phyloP scores from a whole-genome alignment of 2,329 filamentous ascomycete species.

The Aspergillus novoparasiticus region DNA sequence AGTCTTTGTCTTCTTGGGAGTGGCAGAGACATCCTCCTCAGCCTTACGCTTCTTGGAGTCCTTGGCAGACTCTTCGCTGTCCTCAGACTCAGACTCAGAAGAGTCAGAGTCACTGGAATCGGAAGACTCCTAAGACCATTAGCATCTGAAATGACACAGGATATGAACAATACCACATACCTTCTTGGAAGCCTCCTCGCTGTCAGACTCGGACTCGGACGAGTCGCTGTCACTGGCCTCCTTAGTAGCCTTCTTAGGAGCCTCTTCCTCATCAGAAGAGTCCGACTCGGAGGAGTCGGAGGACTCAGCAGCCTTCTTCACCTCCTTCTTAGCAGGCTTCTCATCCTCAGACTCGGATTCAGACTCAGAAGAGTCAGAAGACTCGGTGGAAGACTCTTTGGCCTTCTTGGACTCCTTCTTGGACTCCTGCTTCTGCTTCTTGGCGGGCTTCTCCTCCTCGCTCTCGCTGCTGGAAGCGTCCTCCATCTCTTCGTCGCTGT shows the following conservation, averaged over 20 bases:
- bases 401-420: constrained; percentile 31
- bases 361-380: constrained; percentile 28
- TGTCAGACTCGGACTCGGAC: constrained; percentile 38
- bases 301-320: constrained; percentile 25
- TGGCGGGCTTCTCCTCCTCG: constrained; percentile 33
- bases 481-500: constrained; percentile 38
- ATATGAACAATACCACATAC: constrained; percentile 19
- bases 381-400: constrained; percentile 31
- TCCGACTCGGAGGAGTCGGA: constrained; percentile 7
- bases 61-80: constrained; percentile 36
- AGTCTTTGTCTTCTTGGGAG: constrained; percentile 66
- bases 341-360: constrained; percentile 38
- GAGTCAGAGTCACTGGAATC: constrained; percentile 13
- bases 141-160: neutral
- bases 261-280: constrained; percentile 22
- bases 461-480: constrained; percentile 34
- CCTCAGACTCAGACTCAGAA: constrained; percentile 36
- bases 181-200: constrained; percentile 28
- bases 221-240: constrained; percentile 30
- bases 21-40: constrained; percentile 44
- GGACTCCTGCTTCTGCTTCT: constrained; percentile 27
- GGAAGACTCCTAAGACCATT: constrained; percentile 16
- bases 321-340: constrained; percentile 39
- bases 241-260: constrained; percentile 30
- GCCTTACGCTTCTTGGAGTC: constrained; percentile 53